Conservation (phyloP, 192 early-diverging fungal genomes). For the Coemansia sp. region DNA sequence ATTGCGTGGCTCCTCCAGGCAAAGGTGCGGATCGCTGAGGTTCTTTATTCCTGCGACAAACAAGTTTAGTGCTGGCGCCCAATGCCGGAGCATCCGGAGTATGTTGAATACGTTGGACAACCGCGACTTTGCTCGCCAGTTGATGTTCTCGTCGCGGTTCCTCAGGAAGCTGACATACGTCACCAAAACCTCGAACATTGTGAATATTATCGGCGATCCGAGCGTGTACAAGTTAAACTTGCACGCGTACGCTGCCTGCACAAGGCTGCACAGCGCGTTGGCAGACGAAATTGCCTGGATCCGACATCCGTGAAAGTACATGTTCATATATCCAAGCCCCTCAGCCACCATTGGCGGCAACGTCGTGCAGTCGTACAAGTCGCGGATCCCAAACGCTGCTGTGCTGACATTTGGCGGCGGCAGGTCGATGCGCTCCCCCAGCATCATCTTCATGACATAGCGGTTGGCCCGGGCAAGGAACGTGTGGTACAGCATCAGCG, state of each 20-base stretch:
- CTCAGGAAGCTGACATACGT: slow-evolving; percentile 36
- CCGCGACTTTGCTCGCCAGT: slow-evolving; percentile 36
- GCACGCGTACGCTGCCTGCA: slow-evolving; percentile 35
- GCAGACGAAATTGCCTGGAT: slow-evolving; percentile 38
- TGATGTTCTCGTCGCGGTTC: slow-evolving; percentile 28
- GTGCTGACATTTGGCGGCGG: slow-evolving; percentile 46
- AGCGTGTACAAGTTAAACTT: slow-evolving; percentile 46
- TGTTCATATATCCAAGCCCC: slow-evolving; percentile 38
- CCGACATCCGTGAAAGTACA: slow-evolving; percentile 45
- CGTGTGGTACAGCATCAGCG: slow-evolving; percentile 44
- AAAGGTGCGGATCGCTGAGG: slow-evolving; percentile 37
- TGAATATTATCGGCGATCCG: slow-evolving; percentile 31
- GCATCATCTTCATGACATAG: slow-evolving; percentile 48
- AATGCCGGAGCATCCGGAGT: slow-evolving; percentile 37
- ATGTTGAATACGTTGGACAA: slow-evolving; percentile 43
- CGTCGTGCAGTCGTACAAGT: slow-evolving; percentile 37
- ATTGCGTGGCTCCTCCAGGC: slow-evolving; percentile 30
- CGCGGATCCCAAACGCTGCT: slow-evolving; percentile 37
- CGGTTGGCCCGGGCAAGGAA: slow-evolving; percentile 47
- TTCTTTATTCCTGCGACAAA: slow-evolving; percentile 37
- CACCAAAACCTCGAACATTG: slow-evolving; percentile 29
- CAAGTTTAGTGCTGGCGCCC: slow-evolving; percentile 39
- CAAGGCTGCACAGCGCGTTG: slow-evolving; percentile 36
- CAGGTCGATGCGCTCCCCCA: slow-evolving; percentile 39
- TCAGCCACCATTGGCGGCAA: slow-evolving; percentile 19